These are phyloP conservation scores for Periglandula ipomoeae DNA, from an alignment of 2,329 filamentous ascomycete genomes.

Conservation along the genomic window DNA sequence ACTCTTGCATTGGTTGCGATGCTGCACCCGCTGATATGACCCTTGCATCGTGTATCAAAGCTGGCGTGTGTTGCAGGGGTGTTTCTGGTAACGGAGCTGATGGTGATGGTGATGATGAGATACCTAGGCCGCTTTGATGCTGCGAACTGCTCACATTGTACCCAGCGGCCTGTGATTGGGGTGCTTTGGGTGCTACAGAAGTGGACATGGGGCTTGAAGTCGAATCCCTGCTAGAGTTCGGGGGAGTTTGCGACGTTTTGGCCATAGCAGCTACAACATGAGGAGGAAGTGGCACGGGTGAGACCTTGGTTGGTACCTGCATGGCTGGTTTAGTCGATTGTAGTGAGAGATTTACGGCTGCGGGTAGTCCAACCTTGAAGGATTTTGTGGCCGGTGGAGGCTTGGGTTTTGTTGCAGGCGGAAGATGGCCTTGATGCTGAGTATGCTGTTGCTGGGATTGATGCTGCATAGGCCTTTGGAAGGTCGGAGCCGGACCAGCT, in stretches of 20 bases:
- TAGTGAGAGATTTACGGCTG: slow-evolving; percentile 14
- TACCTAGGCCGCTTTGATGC: no score
- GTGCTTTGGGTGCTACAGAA: slow-evolving; percentile 9
- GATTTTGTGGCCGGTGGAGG: slow-evolving; percentile 17
- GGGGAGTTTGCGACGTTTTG: slow-evolving; percentile 1
- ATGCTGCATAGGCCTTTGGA: background rate
- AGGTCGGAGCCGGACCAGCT: background rate
- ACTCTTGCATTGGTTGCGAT: slow-evolving; percentile 18
- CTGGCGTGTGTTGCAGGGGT: no score
- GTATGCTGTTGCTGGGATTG: background rate
- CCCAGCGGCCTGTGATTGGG: background rate
- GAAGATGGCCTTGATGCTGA: background rate
- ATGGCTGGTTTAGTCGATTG: slow-evolving; percentile 21
- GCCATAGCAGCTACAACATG: slow-evolving; percentile 32
- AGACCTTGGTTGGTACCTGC: slow-evolving; percentile 30
- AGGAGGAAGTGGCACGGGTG: slow-evolving; percentile 34
- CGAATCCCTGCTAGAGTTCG: background rate
- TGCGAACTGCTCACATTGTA: no score
- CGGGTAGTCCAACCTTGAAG: slow-evolving; percentile 24
- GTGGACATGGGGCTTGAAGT: slow-evolving; percentile 8
- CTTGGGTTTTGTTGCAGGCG: slow-evolving; percentile 16
- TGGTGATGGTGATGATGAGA: slow-evolving; percentile 3
- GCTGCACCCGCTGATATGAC: background rate
- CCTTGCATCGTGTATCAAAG: no score
- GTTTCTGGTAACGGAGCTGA: no score